Base-by-base conservation (phyloP, 2,329 filamentous ascomycete genomes). In the Claviceps sorghi region DNA sequence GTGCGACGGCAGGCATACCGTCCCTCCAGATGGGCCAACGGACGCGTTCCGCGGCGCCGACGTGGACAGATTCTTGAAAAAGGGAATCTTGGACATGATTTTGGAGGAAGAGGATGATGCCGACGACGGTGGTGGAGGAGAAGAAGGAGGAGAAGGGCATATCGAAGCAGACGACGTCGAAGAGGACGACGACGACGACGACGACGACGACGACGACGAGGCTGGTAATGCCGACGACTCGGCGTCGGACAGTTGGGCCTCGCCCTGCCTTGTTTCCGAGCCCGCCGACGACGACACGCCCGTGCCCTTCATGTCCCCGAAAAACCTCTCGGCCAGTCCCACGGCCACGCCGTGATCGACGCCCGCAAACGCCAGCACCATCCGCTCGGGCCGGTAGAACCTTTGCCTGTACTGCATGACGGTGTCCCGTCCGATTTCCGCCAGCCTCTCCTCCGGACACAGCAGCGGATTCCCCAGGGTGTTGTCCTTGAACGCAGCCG, bases 401-500 rank as follows among this genome's bases (percentile, higher is more conserved):
- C 83, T 72, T 50, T 84, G 78, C 41, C 91, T 74, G 65, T 98
- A 98, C 55, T 82, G 79, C 61, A 85, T 73, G 50, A 97, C 82
- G 8, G 86, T 83, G 30, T 75, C 70, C 59, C 79, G 79, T 64
- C 89, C 77, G 61, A 98, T 98, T 59, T 78, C 72, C 0, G 71
- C 73, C 53, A 98, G 71, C 49, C 90, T 76, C 61, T 97, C 91
- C 63, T 85, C 80, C 0, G 93, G 93, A 65, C 93, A 98, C 49
- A 98, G 71, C 58, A 98, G 68, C 4, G 93, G 93, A 68, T 97
- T 94, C 40, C 93, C 93, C 13, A 98, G 76, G 0, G 93, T 97
- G 70, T 98, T 97, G 65, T 93, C 86, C 72, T 89, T 93, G 71
- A 88, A 98, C 2, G 90, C 93, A 10, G 93, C 89, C 73, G 90